phyloP scores from a whole-genome alignment of 2,329 filamentous ascomycete species.

The Fusarium pseudonygamai region DNA sequence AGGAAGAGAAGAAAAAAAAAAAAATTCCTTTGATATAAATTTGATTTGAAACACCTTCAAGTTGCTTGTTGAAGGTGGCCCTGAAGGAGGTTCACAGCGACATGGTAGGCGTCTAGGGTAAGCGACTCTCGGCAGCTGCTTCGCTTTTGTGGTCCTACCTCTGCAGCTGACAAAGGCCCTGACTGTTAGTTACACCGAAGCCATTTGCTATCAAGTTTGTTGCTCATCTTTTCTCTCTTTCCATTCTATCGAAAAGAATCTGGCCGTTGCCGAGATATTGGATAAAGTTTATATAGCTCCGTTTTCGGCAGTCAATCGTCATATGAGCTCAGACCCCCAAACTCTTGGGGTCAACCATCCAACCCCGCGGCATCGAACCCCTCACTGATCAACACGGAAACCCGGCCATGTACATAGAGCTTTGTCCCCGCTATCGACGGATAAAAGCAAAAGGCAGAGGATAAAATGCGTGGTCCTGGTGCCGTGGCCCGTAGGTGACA shows the following conservation, averaged over 20 bases:
- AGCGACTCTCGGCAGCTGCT: not conserved
- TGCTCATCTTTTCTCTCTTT: not conserved
- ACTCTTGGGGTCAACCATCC: constrained; percentile 21
- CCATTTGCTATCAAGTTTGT: not conserved
- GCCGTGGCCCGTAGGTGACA: not conserved
- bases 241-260: not conserved
- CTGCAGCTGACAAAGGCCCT: constrained; percentile 1
- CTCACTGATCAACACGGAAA: constrained; percentile 26
- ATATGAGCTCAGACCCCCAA: constrained; percentile 25
- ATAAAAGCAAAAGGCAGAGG: not conserved
- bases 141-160: not conserved
- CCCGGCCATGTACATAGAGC: constrained; percentile 8
- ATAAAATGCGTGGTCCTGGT: constrained; percentile 21
- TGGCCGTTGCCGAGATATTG: not conserved
- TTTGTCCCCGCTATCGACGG: constrained; percentile 17
- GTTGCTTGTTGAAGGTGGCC: not conserved
- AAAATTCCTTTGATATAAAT: not conserved
- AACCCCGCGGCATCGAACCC: constrained; percentile 20
- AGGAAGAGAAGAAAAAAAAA: not conserved
- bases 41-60: not conserved
- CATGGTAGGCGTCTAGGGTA: constrained; percentile 21
- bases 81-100: not conserved
- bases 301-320: constrained; percentile 3
- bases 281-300: not conserved
- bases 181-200: not conserved